Base-by-base conservation (phyloP, 495 filamentous ascomycete species). In the Neurospora tetrasperma region DNA sequence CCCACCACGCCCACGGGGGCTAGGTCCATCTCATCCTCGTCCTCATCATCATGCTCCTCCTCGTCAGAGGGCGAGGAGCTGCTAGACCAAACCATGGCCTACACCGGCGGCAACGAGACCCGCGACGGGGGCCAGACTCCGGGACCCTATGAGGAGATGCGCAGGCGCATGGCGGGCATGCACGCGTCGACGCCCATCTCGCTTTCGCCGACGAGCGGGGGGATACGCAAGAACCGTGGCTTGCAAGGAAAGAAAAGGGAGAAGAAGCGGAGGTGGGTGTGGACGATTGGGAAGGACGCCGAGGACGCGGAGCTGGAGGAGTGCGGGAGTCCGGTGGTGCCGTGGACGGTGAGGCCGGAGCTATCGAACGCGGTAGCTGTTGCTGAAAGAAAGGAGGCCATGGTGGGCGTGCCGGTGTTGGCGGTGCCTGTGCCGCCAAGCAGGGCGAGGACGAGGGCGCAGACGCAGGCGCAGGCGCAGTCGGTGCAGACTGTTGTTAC, bases 61-160 rank as follows among this genome's bases (percentile, higher is more conserved):
- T 73, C 71, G 2, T 69, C 66, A 2, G 76, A 76, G 41, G 62
- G 71, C 7, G 82, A 84, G 7, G 76, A 75, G 44, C 43, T 79
- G 11, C 79, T 88, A 62, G 85, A 88, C 73, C 73, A 84, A 31
- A 79, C 83, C 40, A 83, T 86, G 81, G 81, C 85, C 40, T 85
- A 87, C 73, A 38, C 84, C 8, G 79, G 79, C 9, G 79, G 79
- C 48, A 81, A 83, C 66, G 83, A 86, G 69, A 86, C 83, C 0
- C 81, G 84, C 46, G 86, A 88, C 72, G 86, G 87, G 8, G 87
- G 86, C 2, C 82, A 86, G 76, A 88, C 86, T 0, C 86, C 87
- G 0, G 86, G 87, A 0, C 86, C 87, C 7, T 88, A 88, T 42
- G 87, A 88, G 75, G 86, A 88, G 72, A 87, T 87, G 85, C 80